Evolutionary conservation across 2,329 filamentous ascomycete species (phyloP), one percentile per base, ranked within the genome.

Genomic region (Aspergillus viridinutans): DNA sequence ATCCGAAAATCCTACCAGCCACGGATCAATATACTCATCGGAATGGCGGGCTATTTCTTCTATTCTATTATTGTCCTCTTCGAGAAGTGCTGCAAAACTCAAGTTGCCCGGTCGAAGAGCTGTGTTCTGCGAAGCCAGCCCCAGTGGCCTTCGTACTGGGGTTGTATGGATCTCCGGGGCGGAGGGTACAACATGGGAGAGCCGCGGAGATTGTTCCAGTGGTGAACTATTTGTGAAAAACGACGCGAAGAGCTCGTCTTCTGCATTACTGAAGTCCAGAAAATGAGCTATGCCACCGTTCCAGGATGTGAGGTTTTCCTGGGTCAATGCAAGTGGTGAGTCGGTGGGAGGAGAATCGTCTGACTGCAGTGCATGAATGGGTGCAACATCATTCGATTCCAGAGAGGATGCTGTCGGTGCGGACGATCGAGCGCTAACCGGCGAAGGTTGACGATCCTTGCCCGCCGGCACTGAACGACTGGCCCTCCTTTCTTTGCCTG

Each of bases 21-120:
- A 78, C 3, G 69, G 58, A 40, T 69, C 67, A 17, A 64, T 58
- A 20, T 68, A 64, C 6, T 64, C 58, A 21, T 74, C 67, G 10
- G 70, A 61, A 45, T 72, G 67, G 40, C 81, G 75, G 21, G 81
- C 72, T 47, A 86, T 78, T 54, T 86, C 82, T 65, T 86, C 83
- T 12, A 85, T 72, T 43, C 81, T 80, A 28, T 83, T 79, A 17
- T 80, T 63, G 7, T 72, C 67, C 8, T 67, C 68, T 50, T 72
- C 69, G n/a, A 73, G 56, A 9, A 73, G 55, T 20, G 67, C 65
- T 29, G 70, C 69, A 55, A 74, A 72, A 32, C 65, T 72, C 21
- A 69, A 62, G 9, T 55, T 61, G 9, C 64, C 63, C 5, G 53
- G 53, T 20, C 54, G 49, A 3, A 53, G 50, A 28, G 53, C 51